Conservation (phyloP, 1,284 basidiomycete genomes). For the Puccinia novopanici region DNA sequence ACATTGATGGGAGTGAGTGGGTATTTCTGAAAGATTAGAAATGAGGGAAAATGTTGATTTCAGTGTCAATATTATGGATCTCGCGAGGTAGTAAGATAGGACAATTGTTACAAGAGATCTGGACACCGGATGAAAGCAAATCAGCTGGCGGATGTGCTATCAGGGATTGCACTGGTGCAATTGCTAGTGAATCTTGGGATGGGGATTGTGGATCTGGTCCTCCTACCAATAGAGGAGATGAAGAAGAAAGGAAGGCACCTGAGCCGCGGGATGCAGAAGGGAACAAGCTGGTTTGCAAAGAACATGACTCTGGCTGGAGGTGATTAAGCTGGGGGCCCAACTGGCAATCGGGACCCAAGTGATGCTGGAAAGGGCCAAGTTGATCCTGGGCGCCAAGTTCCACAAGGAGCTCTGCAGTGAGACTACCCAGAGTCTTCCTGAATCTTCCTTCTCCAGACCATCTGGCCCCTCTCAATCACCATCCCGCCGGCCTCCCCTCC, state of each 20-base stretch:
- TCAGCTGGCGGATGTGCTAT: conserved; percentile 92
- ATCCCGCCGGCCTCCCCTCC: too few species aligned
- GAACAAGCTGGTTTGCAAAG: conserved; percentile 85
- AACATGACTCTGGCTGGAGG: conserved; percentile 91
- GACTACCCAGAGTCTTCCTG: conserved; percentile 14
- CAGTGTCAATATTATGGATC: conserved; percentile 60
- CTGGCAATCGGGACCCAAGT: conserved; percentile 96
- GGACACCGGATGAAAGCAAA: conserved; percentile 98
- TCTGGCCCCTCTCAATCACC: too few species aligned
- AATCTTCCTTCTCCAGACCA: neutral
- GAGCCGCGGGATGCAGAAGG: conserved; percentile 87
- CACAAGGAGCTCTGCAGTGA: neutral
- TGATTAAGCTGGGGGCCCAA: conserved; percentile 88
- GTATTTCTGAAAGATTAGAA: neutral
- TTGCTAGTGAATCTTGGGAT: conserved; percentile 95
- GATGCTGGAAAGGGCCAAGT: conserved; percentile 90
- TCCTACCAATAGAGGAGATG: conserved; percentile 95
- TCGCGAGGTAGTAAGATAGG: conserved; percentile 75
- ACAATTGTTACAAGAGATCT: conserved; percentile 88
- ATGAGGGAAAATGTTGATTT: neutral
- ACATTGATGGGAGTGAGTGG: conserved; percentile 70
- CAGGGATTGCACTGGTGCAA: conserved; percentile 92
- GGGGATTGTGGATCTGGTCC: conserved; percentile 89
- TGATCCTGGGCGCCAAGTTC: conserved; percentile 69
- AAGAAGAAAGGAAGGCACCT: conserved; percentile 89